These are phyloP conservation scores for Xylariaceae sp. DNA, from an alignment of 2,329 filamentous ascomycete species.

Conservation along the genomic window DNA sequence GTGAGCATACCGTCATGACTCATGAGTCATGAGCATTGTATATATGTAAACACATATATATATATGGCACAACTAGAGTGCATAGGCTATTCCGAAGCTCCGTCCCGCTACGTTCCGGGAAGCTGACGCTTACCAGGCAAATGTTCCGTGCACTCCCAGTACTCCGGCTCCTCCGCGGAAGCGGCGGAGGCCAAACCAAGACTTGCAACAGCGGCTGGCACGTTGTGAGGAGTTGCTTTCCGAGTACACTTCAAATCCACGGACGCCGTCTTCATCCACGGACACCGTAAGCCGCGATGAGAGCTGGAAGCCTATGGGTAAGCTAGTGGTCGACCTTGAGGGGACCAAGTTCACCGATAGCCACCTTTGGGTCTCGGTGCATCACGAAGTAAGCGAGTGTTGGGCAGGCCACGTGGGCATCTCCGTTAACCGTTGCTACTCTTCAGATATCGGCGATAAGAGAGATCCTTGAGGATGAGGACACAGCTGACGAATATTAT, in stretches of 20 bases:
- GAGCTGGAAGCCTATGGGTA: slow-evolving; percentile 43
- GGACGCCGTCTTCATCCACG: slow-evolving; percentile 19
- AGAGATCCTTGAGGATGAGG: slow-evolving; percentile 52
- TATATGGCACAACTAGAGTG: background rate
- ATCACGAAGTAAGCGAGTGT: slow-evolving; percentile 46
- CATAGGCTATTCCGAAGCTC: background rate
- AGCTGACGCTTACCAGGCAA: slow-evolving; percentile 38
- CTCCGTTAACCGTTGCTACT: background rate
- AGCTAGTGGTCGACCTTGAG: slow-evolving; percentile 51
- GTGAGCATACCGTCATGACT: slow-evolving; percentile 33
- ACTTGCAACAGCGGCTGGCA: slow-evolving; percentile 55
- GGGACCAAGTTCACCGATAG: slow-evolving; percentile 54
- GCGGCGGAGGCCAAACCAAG: slow-evolving; percentile 54
- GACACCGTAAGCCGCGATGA: slow-evolving; percentile 27
- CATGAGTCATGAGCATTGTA: too few species aligned
- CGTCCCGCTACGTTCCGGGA: slow-evolving; percentile 10
- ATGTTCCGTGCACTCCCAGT: slow-evolving; percentile 54
- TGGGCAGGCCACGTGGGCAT: too few species aligned
- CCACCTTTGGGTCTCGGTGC: slow-evolving; percentile 47
- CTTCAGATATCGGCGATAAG: slow-evolving; percentile 52
- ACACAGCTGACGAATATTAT: slow-evolving; percentile 38
- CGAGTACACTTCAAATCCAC: slow-evolving; percentile 43
- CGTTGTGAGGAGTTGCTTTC: slow-evolving; percentile 55
- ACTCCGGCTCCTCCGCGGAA: slow-evolving; percentile 56
- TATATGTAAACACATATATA: too few species aligned